Evolutionary conservation across 441 rosid genomes (phyloP), one percentile per base, ranked within the genome.

Genomic region (Syzygium malaccense): DNA sequence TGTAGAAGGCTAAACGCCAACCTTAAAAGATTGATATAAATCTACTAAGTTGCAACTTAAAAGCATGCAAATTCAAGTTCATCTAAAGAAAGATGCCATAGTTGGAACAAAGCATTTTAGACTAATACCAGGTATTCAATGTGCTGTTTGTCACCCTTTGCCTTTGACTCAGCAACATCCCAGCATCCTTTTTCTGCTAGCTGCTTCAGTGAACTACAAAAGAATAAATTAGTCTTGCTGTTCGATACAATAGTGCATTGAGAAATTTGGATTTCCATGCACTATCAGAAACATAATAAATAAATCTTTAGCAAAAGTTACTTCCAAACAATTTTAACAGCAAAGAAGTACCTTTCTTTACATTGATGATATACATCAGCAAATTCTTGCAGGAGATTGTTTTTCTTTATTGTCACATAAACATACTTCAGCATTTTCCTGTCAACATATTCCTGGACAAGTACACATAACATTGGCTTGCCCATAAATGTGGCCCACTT

Each of bases 401-500:
- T 95, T 90, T 95, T 94, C 94, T 93, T 95, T 91, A 97, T 94
- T 54, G 90, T 93, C 88, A 91, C 93, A 88, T 94, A 94, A 41
- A 98, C 99, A 91, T 89, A 93, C 91, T 95, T 95, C 62, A 96
- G 94, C 95, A 94, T 95, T 91, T 95, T 94, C 91, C 95, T 95
- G 37, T 94, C 92, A 58, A 88, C 94, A 91, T 95, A 98, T 91
- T 95, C 96, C 91, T 89, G 94, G 30, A 96, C 96, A 75, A 98
- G 98, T 85, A 92, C 1, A 87, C 95, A 92, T 91, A 95, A 89
- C 95, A 96, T 93, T 66, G 97, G 91, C 90, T 93, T 95, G 86
- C 99, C 99, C 96, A 97, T 95, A 93, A 94, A 95, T 49, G 94
- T 94, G 66, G 99, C 98, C 98, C 98, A 97, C 90, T 91, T 97